Evolutionary conservation across 2,329 filamentous ascomycete species (phyloP).

Genomic region (Diaporthe amygdali): DNA sequence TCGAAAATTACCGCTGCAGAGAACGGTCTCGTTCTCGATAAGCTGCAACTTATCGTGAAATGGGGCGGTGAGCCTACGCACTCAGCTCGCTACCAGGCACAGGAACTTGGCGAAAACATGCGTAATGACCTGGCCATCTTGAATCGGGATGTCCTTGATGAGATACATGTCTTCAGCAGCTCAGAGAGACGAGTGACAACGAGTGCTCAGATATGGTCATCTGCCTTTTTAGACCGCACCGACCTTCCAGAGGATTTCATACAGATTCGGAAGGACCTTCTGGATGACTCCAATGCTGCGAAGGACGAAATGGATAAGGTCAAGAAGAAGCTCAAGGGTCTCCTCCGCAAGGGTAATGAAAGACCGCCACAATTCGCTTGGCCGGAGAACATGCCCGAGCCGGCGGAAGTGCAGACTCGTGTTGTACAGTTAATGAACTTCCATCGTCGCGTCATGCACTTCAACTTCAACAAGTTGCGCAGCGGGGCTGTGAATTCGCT

Average conservation of each 20-base stretch:
- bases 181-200: slow-evolving; percentile 94
- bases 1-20: slow-evolving; percentile 93
- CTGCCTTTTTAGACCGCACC: slow-evolving; percentile 85
- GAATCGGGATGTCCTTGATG: slow-evolving; percentile 89
- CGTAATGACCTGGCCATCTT: slow-evolving; percentile 91
- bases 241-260: slow-evolving; percentile 87
- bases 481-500: slow-evolving; percentile 69
- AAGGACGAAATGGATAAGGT: slow-evolving; percentile 99
- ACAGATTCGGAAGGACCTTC: slow-evolving; percentile 87
- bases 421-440: slow-evolving; percentile 98
- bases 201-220: slow-evolving; percentile 94
- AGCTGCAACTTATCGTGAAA: slow-evolving; percentile 96
- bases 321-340: slow-evolving; percentile 97
- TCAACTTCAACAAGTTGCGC: slow-evolving; percentile 86
- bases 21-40: slow-evolving; percentile 91
- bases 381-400: slow-evolving; percentile 93
- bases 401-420: slow-evolving; percentile 87
- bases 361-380: slow-evolving; percentile 97
- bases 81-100: slow-evolving; percentile 93
- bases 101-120: slow-evolving; percentile 95
- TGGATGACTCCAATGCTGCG: slow-evolving; percentile 97
- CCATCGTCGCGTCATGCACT: slow-evolving; percentile 90
- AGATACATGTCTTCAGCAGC: slow-evolving; percentile 94
- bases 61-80: slow-evolving; percentile 99
- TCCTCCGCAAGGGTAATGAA: slow-evolving; percentile 90